Evolutionary conservation across 2,329 filamentous ascomycete genomes (phyloP).

Genomic region (Trichoderma endophyticum): DNA sequence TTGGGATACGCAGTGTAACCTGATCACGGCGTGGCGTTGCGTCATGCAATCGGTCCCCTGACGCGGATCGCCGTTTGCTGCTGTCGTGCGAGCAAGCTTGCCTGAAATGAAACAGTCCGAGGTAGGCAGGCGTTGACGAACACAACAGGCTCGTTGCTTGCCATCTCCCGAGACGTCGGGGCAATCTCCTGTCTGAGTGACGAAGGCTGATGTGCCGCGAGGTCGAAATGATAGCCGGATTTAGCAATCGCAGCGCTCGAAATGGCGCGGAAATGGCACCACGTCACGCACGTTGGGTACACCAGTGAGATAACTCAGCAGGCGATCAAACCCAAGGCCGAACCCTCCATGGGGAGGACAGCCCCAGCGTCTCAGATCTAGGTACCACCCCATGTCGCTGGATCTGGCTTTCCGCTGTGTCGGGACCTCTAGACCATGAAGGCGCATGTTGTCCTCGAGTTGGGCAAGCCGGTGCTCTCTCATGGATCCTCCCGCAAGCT

Average conservation of each 20-base stretch:
- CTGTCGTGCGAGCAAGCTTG: constrained; percentile 13
- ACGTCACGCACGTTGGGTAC: constrained; percentile 80
- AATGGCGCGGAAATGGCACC: constrained; percentile 79
- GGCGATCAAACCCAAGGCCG: constrained; percentile 82
- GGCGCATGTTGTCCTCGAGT: constrained; percentile 67
- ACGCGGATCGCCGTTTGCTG: constrained; percentile 20
- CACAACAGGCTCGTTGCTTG: constrained; percentile 17
- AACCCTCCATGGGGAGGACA: constrained; percentile 89
- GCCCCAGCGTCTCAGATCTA: constrained; percentile 85
- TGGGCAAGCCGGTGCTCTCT: constrained; percentile 74
- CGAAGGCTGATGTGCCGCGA: background rate
- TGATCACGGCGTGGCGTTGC: constrained; percentile 15
- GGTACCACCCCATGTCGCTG: constrained; percentile 70
- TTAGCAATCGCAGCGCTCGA: constrained; percentile 59
- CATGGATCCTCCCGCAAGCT: constrained; percentile 84
- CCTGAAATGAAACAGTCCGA: constrained; percentile 19
- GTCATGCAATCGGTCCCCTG: constrained; percentile 20
- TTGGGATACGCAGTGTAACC: constrained; percentile 19
- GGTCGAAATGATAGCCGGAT: constrained; percentile 11
- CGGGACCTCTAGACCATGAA: constrained; percentile 57
- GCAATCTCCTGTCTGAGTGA: constrained; percentile 17
- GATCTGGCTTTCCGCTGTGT: constrained; percentile 29
- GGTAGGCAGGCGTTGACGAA: constrained; percentile 21
- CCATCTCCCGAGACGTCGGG: constrained; percentile 19
- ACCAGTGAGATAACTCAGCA: constrained; percentile 79